Evolutionary conservation across 2,329 filamentous ascomycete species (phyloP).

Genomic region (Pezicula radicicola): DNA sequence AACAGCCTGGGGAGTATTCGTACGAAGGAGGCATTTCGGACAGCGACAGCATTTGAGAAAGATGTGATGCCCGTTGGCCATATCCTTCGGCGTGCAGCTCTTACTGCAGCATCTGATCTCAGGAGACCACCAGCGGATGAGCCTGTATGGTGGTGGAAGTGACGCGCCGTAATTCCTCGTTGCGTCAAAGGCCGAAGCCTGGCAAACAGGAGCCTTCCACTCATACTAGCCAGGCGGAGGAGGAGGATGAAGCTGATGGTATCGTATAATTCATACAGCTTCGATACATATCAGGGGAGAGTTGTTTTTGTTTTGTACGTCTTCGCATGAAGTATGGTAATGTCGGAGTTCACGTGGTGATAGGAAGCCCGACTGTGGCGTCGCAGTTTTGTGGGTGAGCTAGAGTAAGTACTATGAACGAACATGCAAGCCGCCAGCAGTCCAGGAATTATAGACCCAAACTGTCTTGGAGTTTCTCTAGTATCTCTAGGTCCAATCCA

Average conservation of each 20-base stretch:
- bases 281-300: neutral
- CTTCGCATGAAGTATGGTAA: conserved; percentile 16
- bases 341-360: conserved; percentile 5
- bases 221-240: conserved; percentile 24
- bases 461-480: no score
- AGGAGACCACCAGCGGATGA: conserved; percentile 68
- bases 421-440: no score
- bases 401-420: no score
- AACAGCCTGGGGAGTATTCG: conserved; percentile 79
- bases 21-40: conserved; percentile 62
- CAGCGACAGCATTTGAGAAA: conserved; percentile 74
- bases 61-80: conserved; percentile 77
- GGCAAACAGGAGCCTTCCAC: conserved; percentile 64
- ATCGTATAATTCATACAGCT: conserved; percentile 15
- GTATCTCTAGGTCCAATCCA: no score
- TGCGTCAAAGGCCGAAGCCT: conserved; percentile 66
- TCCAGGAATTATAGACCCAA: no score
- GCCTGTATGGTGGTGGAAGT: conserved; percentile 54
- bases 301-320: conserved; percentile 6
- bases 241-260: conserved; percentile 3
- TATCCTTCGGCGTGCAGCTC: conserved; percentile 58
- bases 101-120: conserved; percentile 60
- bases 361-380: conserved; percentile 10
- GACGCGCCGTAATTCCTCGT: conserved; percentile 56
- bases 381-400: no score